Evolutionary conservation across 2,329 filamentous ascomycete species (phyloP).

Genomic region (Aotearoamyces nothofagi): DNA sequence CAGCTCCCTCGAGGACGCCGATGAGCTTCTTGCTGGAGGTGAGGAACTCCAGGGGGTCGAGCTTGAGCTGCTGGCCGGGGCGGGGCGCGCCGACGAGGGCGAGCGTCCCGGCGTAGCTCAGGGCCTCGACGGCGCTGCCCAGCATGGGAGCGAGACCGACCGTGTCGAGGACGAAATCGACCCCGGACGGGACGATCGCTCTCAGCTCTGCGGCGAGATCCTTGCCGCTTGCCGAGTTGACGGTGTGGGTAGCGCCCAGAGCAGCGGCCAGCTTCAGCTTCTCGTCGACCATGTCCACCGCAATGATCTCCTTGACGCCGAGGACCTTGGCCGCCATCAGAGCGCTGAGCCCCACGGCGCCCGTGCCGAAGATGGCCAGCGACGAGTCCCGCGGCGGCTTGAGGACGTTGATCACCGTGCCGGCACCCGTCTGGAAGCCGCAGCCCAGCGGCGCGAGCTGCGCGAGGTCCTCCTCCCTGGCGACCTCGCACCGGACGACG

Average conservation of each 20-base stretch:
- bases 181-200: conserved; percentile 6
- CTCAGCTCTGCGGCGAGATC: conserved; percentile 6
- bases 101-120: conserved; percentile 8
- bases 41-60: background rate
- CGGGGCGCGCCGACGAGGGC: conserved; percentile 9
- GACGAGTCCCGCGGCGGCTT: conserved; percentile 14
- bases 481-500: conserved; percentile 15
- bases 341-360: conserved; percentile 25
- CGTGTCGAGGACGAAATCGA: conserved; percentile 9
- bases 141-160: conserved; percentile 8
- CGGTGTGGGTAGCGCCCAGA: conserved; percentile 23
- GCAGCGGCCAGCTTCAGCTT: conserved; percentile 26
- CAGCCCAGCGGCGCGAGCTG: conserved; percentile 26
- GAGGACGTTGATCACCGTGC: conserved; percentile 23
- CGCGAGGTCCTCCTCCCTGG: conserved; percentile 13
- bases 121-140: conserved; percentile 6
- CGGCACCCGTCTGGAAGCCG: conserved; percentile 27
- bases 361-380: conserved; percentile 23
- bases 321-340: conserved; percentile 22
- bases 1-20: background rate
- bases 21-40: background rate
- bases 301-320: conserved; percentile 22
- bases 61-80: background rate
- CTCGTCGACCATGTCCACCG: conserved; percentile 26
- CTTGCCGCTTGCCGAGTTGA: conserved; percentile 7